Base-by-base conservation (phyloP, 2,329 filamentous ascomycete genomes). In the Aspergillus proliferans region DNA sequence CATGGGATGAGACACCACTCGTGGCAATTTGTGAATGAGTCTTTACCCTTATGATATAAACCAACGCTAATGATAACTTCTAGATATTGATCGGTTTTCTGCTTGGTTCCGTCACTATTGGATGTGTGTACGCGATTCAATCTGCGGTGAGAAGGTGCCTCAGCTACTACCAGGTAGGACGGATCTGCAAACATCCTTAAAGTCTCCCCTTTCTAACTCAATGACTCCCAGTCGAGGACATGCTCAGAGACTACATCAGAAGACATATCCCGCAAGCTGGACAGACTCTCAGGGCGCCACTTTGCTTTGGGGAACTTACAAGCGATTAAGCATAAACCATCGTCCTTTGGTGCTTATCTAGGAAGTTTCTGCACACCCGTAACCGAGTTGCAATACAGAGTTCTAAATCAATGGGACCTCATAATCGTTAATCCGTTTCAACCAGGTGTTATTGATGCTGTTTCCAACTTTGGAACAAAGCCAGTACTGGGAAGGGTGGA, bases 381-480 rank as follows among this genome's bases (percentile, higher is more conserved):
- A 5, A 69, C 64, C 3, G 45, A 48, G 14, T 50, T 58, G 18
- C 62, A 75, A 50, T 48, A 58, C 18, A 56, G 52, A n/a, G 43
- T 76, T 6, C 58, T 76, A n/a, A 48, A 60, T 34, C 60, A 66
- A 56, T 75, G 70, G 70, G 72, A 76, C 46, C 51, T 75, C n/a
- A 49, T 75, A 36, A 62, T 74, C 14, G 61, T 75, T 10, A 71
- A 76, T 52, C 72, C 73, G 2, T 60, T 68, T 15, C 64, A 69
- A 50, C 36, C 47, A 8, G 68, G 70, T 5, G 64, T 72, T 2
- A 41, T 62, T 2, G 58, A 67, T 4, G 70, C 66, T 4, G 59
- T 74, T 47, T 54, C 56, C 7, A 50, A 49, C 12, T 45, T 48
- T 21, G 47, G 53, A 4, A 43, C 46, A 18, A 58, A 49, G 18